phyloP scores from a whole-genome alignment of 306 rosid species.

The Heteromeles arbutifolia region DNA sequence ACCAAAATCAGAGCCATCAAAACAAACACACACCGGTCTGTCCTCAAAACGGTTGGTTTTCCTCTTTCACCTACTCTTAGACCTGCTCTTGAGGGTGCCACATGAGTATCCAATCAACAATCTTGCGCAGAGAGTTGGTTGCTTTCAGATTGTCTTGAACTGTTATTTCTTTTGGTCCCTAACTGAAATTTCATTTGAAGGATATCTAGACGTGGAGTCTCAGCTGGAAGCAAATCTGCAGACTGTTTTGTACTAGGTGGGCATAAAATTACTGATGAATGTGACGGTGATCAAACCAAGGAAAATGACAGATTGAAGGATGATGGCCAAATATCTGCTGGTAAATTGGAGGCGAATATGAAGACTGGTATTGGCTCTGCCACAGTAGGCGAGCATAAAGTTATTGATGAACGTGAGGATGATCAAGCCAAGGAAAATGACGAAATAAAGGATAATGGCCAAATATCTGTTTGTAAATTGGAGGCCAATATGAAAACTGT shows the following conservation, averaged over 20 bases:
- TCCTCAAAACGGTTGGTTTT: slow-evolving; percentile 27
- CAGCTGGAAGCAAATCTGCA: slow-evolving; percentile 13
- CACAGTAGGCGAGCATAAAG: slow-evolving; percentile 1
- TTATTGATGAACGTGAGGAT: slow-evolving; percentile 7
- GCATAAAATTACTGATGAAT: slow-evolving; percentile 10
- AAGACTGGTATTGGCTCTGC: slow-evolving; percentile 11
- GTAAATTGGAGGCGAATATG: slow-evolving; percentile 12
- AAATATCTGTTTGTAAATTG: slow-evolving; percentile 14
- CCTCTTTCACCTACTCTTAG: slow-evolving; percentile 2
- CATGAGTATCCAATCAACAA: neutral
- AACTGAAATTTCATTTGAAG: slow-evolving; percentile 13
- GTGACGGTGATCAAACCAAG: slow-evolving; percentile 8
- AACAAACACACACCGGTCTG: slow-evolving; percentile 11
- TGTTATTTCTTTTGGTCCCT: neutral
- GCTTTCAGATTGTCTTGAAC: neutral
- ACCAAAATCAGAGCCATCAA: slow-evolving; percentile 2
- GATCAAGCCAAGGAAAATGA: slow-evolving; percentile 8
- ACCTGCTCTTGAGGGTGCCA: neutral
- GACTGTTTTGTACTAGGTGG: slow-evolving; percentile 1
- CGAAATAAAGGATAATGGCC: neutral
- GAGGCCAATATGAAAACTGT: slow-evolving; percentile 16
- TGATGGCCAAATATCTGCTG: slow-evolving; percentile 10
- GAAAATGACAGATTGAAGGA: neutral
- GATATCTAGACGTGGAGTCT: slow-evolving; percentile 19
- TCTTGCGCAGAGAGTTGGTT: neutral